phyloP scores from a whole-genome alignment of 2,329 filamentous ascomycete species.

The Torrubiellomyces zombiae region DNA sequence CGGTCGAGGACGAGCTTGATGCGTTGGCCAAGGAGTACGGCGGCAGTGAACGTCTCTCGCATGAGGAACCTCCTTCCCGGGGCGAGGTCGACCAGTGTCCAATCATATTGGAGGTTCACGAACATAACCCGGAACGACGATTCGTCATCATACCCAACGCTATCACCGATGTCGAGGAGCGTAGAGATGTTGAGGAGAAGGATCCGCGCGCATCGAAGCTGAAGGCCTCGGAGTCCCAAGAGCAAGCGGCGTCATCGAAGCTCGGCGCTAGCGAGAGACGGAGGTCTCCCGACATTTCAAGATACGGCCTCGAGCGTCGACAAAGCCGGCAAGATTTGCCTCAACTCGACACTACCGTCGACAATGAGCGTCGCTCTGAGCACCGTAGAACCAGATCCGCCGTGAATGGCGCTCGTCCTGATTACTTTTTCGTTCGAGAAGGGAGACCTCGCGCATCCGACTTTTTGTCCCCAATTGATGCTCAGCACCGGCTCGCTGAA shows the following conservation, averaged over 20 bases:
- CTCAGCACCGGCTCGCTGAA: too few relatives aligned
- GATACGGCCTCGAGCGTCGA: slow-evolving; percentile 11
- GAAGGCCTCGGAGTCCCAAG: too few relatives aligned
- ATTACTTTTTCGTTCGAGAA: slow-evolving; percentile 16
- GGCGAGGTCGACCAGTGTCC: slow-evolving; percentile 54
- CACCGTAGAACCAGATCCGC: slow-evolving; percentile 21
- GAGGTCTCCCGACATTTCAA: slow-evolving; percentile 3
- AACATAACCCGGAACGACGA: slow-evolving; percentile 44
- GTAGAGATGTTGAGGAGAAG: too few relatives aligned
- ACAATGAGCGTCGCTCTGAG: slow-evolving; percentile 10
- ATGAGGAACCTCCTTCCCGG: slow-evolving; percentile 41
- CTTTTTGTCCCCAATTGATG: too few relatives aligned
- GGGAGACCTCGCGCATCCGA: slow-evolving; percentile 12
- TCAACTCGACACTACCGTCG: slow-evolving; percentile 25
- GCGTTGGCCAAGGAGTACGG: slow-evolving; percentile 46
- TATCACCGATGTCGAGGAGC: slow-evolving; percentile 1
- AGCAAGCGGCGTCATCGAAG: too few relatives aligned
- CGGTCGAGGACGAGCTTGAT: slow-evolving; percentile 50
- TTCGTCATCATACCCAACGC: slow-evolving; percentile 40
- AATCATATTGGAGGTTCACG: slow-evolving; percentile 45
- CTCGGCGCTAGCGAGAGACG: too few relatives aligned
- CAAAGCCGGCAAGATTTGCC: slow-evolving; percentile 24
- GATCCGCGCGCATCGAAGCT: too few relatives aligned
- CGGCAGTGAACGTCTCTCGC: slow-evolving; percentile 12
- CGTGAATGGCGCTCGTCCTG: slow-evolving; percentile 13